Conservation (phyloP, 2,329 filamentous ascomycete genomes). For the Botrytis squamosa region DNA sequence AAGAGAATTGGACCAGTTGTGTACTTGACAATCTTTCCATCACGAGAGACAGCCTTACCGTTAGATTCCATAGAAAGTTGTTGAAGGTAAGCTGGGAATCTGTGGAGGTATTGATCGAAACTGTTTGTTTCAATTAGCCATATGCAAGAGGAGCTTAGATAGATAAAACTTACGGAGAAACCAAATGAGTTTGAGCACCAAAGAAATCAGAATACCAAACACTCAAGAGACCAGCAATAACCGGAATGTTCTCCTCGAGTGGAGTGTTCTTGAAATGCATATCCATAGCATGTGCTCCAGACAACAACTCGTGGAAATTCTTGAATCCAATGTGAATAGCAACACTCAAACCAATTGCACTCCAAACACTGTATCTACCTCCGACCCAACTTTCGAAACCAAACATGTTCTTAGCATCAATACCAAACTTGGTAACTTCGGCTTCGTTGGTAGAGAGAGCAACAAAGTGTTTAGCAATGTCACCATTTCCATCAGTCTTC, state of each 20-base stretch:
- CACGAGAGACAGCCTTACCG: constrained; percentile 92
- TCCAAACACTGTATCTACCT: constrained; percentile 98
- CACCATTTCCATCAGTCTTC: constrained; percentile 69
- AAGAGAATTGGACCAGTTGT: constrained; percentile 95
- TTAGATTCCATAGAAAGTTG: constrained; percentile 99
- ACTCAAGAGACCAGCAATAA: constrained; percentile 86
- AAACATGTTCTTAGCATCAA: constrained; percentile 99
- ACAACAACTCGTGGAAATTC: constrained; percentile 95
- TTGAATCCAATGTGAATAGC: constrained; percentile 94
- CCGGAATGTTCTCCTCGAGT: constrained; percentile 90
- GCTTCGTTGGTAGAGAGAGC: constrained; percentile 93
- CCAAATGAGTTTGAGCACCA: constrained; percentile 94
- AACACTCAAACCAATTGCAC: constrained; percentile 93
- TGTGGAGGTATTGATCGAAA: constrained; percentile 98
- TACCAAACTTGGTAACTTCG: constrained; percentile 98
- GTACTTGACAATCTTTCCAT: constrained; percentile 89
- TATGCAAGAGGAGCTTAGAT: constrained; percentile 18
- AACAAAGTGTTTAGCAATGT: constrained; percentile 98
- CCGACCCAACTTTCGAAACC: constrained; percentile 98
- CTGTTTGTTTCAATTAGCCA: constrained; percentile 49
- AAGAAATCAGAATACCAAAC: constrained; percentile 99
- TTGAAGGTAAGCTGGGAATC: constrained; percentile 98
- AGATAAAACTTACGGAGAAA: constrained; percentile 73
- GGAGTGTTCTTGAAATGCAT: constrained; percentile 94
- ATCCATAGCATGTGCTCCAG: constrained; percentile 96